phyloP scores from a whole-genome alignment of 2,329 filamentous ascomycete genomes.

The Botrytis galanthina region DNA sequence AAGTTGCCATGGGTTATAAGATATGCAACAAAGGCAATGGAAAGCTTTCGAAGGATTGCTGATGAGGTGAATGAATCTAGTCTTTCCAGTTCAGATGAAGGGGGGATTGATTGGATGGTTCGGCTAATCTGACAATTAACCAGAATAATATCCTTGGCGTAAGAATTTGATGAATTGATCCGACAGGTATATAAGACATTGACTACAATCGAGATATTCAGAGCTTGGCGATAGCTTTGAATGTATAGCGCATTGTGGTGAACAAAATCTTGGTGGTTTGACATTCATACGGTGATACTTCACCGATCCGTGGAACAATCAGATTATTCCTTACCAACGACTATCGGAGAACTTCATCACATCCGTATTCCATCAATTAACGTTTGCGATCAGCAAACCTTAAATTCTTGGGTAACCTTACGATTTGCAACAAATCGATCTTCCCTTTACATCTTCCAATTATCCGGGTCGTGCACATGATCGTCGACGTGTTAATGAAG shows the following conservation, averaged over 20 bases:
- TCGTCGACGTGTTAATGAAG: slow-evolving; percentile 6
- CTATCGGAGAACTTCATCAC: not conserved
- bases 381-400: not conserved
- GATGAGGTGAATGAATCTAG: not conserved
- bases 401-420: slow-evolving; percentile 15
- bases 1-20: not conserved
- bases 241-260: too few species aligned
- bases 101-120: not conserved
- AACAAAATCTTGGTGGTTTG: not conserved
- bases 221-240: not conserved
- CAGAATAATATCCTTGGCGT: not conserved
- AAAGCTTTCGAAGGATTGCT: not conserved
- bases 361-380: not conserved
- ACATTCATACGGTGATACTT: not conserved
- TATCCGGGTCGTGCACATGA: slow-evolving; percentile 1
- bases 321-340: not conserved
- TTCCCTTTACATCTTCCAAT: not conserved
- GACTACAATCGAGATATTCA: not conserved
- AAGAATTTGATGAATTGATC: not conserved
- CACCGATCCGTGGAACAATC: not conserved
- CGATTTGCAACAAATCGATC: not conserved
- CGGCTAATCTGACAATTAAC: not conserved
- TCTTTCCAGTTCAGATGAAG: not conserved
- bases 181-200: not conserved
- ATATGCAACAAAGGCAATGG: not conserved